Percentiles rank a stretch among this genome's conserved stretches.
Evolutionary conservation across 805 yeast species (phyloP).

Genomic region (Candida suzukii): DNA sequence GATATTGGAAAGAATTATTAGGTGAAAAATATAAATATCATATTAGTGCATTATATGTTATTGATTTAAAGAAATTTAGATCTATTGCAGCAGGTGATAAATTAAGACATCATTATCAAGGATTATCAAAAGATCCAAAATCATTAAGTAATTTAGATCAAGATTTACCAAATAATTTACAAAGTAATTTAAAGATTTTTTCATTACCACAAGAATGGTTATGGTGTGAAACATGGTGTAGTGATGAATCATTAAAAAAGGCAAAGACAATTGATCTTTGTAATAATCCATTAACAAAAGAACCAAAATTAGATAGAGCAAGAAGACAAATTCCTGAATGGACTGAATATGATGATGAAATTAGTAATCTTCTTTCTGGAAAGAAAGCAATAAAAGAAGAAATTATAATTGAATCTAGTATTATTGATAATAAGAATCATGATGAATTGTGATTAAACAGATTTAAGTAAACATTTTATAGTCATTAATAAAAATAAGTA

Average conservation of each 20-base stretch:
- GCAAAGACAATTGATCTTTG: slow-evolving; percentile 83
- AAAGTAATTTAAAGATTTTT: slow-evolving; percentile 54
- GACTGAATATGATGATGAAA: slow-evolving; percentile 55
- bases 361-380: slow-evolving; percentile 23
- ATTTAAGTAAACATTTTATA: no score
- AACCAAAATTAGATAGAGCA: slow-evolving; percentile 70
- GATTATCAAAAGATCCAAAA: slow-evolving; percentile 66
- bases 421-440: neutral
- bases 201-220: slow-evolving; percentile 80
- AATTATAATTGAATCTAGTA: no score
- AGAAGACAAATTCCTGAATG: slow-evolving; percentile 75
- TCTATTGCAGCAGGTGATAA: slow-evolving; percentile 67
- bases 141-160: slow-evolving; percentile 85
- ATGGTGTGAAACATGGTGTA: slow-evolving; percentile 94
- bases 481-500: no score
- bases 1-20: slow-evolving; percentile 74
- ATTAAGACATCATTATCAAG: slow-evolving; percentile 79
- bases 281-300: slow-evolving; percentile 77
- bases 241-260: slow-evolving; percentile 45
- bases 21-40: slow-evolving; percentile 59
- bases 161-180: slow-evolving; percentile 88
- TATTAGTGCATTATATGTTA: slow-evolving; percentile 77
- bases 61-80: slow-evolving; percentile 67
- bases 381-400: no score
- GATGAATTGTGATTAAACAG: slow-evolving; percentile 3